Evolutionary conservation across 129 eudicot genomes (phyloP), one percentile per base, ranked within the genome.

Genomic region (Erigeron canadensis): DNA sequence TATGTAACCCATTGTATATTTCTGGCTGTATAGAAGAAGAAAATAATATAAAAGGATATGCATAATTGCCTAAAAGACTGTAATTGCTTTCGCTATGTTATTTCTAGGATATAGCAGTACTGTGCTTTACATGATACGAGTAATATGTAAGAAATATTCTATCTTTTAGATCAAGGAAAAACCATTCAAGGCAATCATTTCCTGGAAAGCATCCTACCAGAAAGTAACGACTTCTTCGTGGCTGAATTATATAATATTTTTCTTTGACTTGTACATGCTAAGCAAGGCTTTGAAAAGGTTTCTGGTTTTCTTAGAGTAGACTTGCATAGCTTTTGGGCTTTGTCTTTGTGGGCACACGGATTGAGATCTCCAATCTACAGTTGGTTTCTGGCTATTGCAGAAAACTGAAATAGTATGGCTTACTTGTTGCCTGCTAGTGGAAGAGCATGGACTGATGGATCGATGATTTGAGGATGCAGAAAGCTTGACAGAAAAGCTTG

Each of bases 211-310:
- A 46, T 60, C 59, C 38, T 61, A 59, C 69, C 60, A 61, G 38
- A 55, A 72, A 62, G 6, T 73, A 18, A 8, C 28, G 50, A 10
- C 43, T 22, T 59, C 76, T 58, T 84, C 47, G 22, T 55, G 39
- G 67, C 68, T 71, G 41, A 34, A 64, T 60, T 73, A 72, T 65
- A 10, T 37, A 73, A 6, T 73, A 45, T 71, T 70, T 73, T 85
- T 82, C 80, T 81, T 86, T 75, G 93, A 75, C 71, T 86, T 79
- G 71, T 81, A 80, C 28, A 80, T 79, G 42, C 77, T 77, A 44
- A 91, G 85, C 82, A 91, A 80, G 19, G 84, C 80, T 85, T 81
- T 86, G 67, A 88, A 73, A 23, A 88, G 78, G 75, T 67, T 84
- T 75, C 77, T 83, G 47, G 88, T 85, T 76, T 82, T 88, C 56